Evolutionary conservation across 2,329 filamentous ascomycete species (phyloP), one percentile per base, ranked within the genome.

Genomic region (Pseudopithomyces chartarum): DNA sequence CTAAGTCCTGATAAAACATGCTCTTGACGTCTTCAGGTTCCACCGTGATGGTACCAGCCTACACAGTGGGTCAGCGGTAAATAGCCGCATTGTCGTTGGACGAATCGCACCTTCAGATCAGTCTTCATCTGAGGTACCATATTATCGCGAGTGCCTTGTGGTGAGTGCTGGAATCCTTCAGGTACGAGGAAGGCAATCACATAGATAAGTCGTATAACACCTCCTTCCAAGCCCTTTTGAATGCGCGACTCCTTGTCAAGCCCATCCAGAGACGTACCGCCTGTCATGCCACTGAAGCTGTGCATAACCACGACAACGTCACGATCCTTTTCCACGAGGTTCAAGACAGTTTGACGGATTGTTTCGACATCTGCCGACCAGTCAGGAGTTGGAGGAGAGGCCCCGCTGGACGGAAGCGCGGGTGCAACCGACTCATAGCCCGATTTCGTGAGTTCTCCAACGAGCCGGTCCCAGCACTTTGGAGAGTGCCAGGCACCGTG

Each of bases 301-400:
- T 77, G 74, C 50, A 65, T 66, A 5, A 73, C 61, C 12, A 77
- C 50, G 6, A 76, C 55, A 12, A 76, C 60, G n/a, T 75, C 68
- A 45, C 71, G 69, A 23, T 64, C 70, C 46, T 68, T 53, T 5
- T 67, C 42, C 19, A 66, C 58, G 2, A 68, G 52, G 17, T 58
- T 49, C 46, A 13, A 64, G 56, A 5, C 47, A 59, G 34, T 49
- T 43, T n/a, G n/a, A 6, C 57, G 65, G 15, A 76, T 70, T 26
- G 57, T 49, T 17, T 61, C 54, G 1, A 67, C 69, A 52, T 75
- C 73, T 59, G 10, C 57, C 56, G 19, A 55, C 44, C n/a, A n/a
- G n/a, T n/a, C n/a, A n/a, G n/a, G n/a, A 8, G 64, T 67, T 10
- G 63, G 64, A 1, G 72, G 60, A 12, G 61, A 73, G 57, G 51